Conservation (phyloP, 2,329 filamentous ascomycete genomes). For the Paraphoma sp. region DNA sequence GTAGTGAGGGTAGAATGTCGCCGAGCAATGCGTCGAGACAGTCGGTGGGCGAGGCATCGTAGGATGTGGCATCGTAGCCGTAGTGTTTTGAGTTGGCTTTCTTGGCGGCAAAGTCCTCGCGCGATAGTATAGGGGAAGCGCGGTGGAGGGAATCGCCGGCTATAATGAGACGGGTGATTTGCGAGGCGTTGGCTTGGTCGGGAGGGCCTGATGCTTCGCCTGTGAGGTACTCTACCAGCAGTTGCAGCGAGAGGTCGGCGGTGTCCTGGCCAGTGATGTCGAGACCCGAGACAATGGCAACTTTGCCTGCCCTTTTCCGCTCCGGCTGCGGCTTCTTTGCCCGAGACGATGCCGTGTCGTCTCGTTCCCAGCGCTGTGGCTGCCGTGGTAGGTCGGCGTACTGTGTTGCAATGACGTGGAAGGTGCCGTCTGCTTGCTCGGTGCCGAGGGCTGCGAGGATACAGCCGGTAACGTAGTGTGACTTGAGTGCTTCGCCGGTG, state of each 20-base stretch:
- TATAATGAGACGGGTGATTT: slow-evolving; percentile 85
- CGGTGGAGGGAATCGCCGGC: slow-evolving; percentile 83
- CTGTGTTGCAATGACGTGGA: slow-evolving; percentile 89
- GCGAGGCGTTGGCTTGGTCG: slow-evolving; percentile 65
- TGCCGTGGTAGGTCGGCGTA: slow-evolving; percentile 87
- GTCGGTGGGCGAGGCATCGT: slow-evolving; percentile 84
- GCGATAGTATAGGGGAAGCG: slow-evolving; percentile 53
- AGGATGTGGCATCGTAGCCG: slow-evolving; percentile 87
- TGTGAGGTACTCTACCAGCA: slow-evolving; percentile 86
- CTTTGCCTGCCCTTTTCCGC: slow-evolving; percentile 65
- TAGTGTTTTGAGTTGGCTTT: slow-evolving; percentile 78
- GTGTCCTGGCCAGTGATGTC: slow-evolving; percentile 79
- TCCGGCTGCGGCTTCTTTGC: slow-evolving; percentile 47
- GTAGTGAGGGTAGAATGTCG: slow-evolving; percentile 81
- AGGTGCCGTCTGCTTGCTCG: slow-evolving; percentile 89
- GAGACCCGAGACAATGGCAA: slow-evolving; percentile 89
- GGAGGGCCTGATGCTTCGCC: slow-evolving; percentile 74
- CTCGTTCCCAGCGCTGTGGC: slow-evolving; percentile 77
- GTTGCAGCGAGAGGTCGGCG: slow-evolving; percentile 75
- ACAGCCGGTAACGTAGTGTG: slow-evolving; percentile 85
- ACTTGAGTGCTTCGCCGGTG: slow-evolving; percentile 72
- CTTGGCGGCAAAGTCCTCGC: slow-evolving; percentile 53
- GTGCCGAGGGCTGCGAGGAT: slow-evolving; percentile 95
- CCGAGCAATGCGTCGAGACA: slow-evolving; percentile 85
- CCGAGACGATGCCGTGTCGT: slow-evolving; percentile 54